These are phyloP conservation scores for Panicum virgatum DNA, from an alignment of 202 grass and related monocot genomes.

Conservation along the genomic window DNA sequence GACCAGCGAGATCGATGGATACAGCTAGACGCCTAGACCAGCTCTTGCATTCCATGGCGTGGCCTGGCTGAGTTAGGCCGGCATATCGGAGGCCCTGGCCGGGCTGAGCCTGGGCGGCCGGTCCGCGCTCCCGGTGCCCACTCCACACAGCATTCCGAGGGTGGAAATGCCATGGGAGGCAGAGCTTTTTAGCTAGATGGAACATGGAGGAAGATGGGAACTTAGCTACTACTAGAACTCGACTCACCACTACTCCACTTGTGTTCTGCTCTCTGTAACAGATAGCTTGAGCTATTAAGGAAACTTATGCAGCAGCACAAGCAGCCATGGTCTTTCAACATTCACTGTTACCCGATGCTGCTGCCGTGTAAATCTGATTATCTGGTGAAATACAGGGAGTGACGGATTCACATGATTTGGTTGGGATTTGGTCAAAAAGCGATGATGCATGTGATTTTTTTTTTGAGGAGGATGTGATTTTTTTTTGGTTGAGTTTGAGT, in stretches of 20 bases:
- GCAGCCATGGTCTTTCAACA: neutral
- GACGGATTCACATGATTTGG: neutral
- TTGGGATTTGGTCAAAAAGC: neutral
- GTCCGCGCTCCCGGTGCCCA: neutral
- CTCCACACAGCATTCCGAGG: neutral
- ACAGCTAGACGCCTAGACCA: neutral
- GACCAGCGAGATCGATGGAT: slow-evolving; percentile 43
- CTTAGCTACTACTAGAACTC: neutral
- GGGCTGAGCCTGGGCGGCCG: no score
- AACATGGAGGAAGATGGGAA: neutral
- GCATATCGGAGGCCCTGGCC: neutral
- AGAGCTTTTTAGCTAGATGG: neutral
- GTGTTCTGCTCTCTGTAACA: neutral
- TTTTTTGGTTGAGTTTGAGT: no score
- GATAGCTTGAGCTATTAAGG: neutral
- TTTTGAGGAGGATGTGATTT: no score
- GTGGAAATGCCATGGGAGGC: neutral
- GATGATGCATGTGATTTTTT: no score
- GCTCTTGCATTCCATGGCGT: neutral
- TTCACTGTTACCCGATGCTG: neutral
- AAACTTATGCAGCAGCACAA: neutral
- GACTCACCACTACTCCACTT: neutral
- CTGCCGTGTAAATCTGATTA: no score
- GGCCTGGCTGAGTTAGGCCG: neutral
- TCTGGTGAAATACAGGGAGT: neutral